Evolutionary conservation across 2,329 filamentous ascomycete species (phyloP).

Genomic region (Teratosphaeria pseudoeucalypti): DNA sequence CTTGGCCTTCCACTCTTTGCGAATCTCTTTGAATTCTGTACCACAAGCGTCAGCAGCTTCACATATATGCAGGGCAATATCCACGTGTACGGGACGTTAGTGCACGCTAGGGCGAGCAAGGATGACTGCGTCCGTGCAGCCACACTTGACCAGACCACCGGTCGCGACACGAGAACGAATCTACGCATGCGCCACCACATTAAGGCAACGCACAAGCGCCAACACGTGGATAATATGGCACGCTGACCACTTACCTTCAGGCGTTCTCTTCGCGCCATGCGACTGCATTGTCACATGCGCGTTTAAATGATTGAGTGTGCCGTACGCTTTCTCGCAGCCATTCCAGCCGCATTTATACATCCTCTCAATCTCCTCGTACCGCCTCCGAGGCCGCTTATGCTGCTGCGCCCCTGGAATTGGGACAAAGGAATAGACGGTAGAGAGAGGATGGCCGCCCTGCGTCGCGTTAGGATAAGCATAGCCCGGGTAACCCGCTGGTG

Average conservation of each 20-base stretch:
- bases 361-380: slow-evolving; percentile 96
- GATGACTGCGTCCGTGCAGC: slow-evolving; percentile 22
- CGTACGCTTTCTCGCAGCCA: slow-evolving; percentile 96
- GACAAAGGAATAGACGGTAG: slow-evolving; percentile 94
- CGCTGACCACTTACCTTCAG: slow-evolving; percentile 64
- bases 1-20: slow-evolving; percentile 97
- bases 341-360: slow-evolving; percentile 99
- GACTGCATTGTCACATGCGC: slow-evolving; percentile 99
- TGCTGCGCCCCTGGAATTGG: slow-evolving; percentile 95
- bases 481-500: slow-evolving; percentile 6
- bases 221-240: neutral
- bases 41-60: slow-evolving; percentile 27
- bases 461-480: slow-evolving; percentile 21
- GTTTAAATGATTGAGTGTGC: slow-evolving; percentile 92
- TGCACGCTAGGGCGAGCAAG: slow-evolving; percentile 22
- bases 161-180: slow-evolving; percentile 12
- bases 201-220: neutral
- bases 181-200: neutral
- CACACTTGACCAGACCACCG: slow-evolving; percentile 15
- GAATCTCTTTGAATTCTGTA: slow-evolving; percentile 95
- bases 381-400: slow-evolving; percentile 83
- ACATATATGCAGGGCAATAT: slow-evolving; percentile 11
- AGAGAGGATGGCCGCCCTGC: slow-evolving; percentile 43
- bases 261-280: slow-evolving; percentile 86
- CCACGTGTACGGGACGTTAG: slow-evolving; percentile 16